A percentile compares a stretch with the other conserved stretches of the same genome.
Conservation (phyloP, 1,139 yeast species). For the Magnusiomyces suaveolens region DNA sequence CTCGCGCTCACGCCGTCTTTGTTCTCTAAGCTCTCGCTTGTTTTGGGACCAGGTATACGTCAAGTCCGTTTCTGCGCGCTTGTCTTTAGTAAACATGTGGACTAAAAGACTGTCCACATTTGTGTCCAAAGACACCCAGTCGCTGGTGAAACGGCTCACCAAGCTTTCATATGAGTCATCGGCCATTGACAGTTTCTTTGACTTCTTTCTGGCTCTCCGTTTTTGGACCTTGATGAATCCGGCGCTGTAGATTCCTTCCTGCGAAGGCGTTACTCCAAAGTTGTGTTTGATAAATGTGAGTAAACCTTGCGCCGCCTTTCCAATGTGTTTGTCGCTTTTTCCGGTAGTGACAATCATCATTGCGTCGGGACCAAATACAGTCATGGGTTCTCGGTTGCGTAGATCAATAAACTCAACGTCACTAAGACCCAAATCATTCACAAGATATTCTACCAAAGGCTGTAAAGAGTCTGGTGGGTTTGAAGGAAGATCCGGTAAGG, state of each 20-base stretch:
- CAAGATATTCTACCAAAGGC: constrained; percentile 40
- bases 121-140: constrained; percentile 77
- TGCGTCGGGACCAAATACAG: constrained; percentile 35
- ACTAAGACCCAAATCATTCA: constrained; percentile 53
- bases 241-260: constrained; percentile 65
- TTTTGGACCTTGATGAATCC: constrained; percentile 50
- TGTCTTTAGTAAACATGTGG: constrained; percentile 61
- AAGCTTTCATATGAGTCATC: constrained; percentile 22
- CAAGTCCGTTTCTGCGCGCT: constrained; percentile 57
- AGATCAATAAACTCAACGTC: constrained; percentile 54
- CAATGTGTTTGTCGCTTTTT: constrained; percentile 65
- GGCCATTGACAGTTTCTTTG: constrained; percentile 34
- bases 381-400: constrained; percentile 40
- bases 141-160: constrained; percentile 35
- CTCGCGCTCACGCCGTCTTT: constrained; percentile 16
- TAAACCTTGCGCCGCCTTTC: constrained; percentile 58
- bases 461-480: constrained; percentile 45
- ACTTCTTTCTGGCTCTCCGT: constrained; percentile 53
- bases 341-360: constrained; percentile 65
- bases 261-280: constrained; percentile 38
- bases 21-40: constrained; percentile 30
- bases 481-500: constrained; percentile 39
- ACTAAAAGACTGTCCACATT: constrained; percentile 52
- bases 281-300: constrained; percentile 40
- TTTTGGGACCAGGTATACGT: constrained; percentile 50